Conservation (phyloP, 2,329 filamentous ascomycete species). For the Fusarium pseudonygamai region DNA sequence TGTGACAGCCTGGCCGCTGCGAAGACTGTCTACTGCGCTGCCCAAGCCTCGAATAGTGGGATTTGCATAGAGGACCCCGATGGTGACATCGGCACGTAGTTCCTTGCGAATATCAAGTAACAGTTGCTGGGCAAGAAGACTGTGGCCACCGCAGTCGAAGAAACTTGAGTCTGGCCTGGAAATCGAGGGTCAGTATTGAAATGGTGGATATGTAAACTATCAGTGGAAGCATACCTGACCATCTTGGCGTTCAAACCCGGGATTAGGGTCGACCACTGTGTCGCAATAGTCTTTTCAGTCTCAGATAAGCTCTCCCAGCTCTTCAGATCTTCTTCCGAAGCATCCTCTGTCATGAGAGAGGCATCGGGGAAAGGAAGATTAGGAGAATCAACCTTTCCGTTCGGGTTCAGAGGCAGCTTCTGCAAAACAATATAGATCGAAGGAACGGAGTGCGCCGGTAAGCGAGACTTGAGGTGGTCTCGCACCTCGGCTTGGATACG, state of each 20-base stretch:
- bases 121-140: slow-evolving; percentile 74
- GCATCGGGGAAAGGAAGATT: slow-evolving; percentile 80
- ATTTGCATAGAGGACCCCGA: slow-evolving; percentile 44
- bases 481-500: slow-evolving; percentile 58
- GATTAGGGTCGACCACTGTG: slow-evolving; percentile 78
- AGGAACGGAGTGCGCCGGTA: slow-evolving; percentile 49
- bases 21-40: slow-evolving; percentile 33
- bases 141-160: slow-evolving; percentile 53
- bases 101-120: slow-evolving; percentile 65
- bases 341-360: slow-evolving; percentile 53
- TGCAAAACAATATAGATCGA: slow-evolving; percentile 38
- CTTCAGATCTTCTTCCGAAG: slow-evolving; percentile 50
- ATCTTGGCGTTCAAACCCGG: slow-evolving; percentile 71
- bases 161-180: slow-evolving; percentile 36
- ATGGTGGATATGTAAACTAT: not conserved
- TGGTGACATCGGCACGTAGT: slow-evolving; percentile 44
- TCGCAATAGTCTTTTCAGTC: slow-evolving; percentile 53
- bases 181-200: not conserved
- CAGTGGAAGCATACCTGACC: not conserved
- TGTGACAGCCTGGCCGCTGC: not conserved
- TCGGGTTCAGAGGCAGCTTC: slow-evolving; percentile 75
- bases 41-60: not conserved
- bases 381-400: slow-evolving; percentile 83
- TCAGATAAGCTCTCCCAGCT: slow-evolving; percentile 61
- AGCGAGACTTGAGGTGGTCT: slow-evolving; percentile 34